These are phyloP conservation scores for Nicotiana obtusifolia DNA, from an alignment of 257 asterid species.

Conservation along the genomic window DNA sequence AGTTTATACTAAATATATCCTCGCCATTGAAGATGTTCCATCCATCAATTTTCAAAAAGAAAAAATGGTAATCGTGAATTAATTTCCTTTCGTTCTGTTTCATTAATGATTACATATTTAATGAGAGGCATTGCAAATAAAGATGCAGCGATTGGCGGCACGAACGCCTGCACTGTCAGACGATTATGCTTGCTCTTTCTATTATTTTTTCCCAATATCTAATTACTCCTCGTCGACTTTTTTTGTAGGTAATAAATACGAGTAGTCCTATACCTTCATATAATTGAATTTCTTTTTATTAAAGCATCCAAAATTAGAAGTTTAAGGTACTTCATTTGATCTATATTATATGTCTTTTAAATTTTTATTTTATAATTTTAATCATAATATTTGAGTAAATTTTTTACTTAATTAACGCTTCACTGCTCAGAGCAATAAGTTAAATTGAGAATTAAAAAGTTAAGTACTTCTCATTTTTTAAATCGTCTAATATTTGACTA, in stretches of 20 bases:
- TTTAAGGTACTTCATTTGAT: background rate
- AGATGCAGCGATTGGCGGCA: slow-evolving; percentile 5
- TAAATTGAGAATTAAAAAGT: too few species aligned
- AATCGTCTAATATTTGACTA: background rate
- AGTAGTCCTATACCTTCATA: background rate
- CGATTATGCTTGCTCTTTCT: background rate
- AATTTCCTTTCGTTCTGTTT: background rate
- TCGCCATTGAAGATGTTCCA: too few species aligned
- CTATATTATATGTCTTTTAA: background rate
- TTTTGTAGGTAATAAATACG: background rate
- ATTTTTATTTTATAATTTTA: too few species aligned
- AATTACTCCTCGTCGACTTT: background rate
- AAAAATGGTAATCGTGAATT: background rate
- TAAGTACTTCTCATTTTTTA: background rate
- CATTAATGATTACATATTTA: slow-evolving; percentile 2
- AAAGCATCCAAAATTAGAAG: background rate
- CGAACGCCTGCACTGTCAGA: slow-evolving; percentile 3
- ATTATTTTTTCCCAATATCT: background rate
- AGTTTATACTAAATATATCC: too few species aligned
- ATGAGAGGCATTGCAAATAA: background rate
- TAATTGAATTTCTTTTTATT: background rate
- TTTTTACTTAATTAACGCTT: too few species aligned
- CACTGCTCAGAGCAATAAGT: too few species aligned
- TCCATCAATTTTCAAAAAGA: too few species aligned
- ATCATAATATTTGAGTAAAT: too few species aligned